Evolutionary conservation across 441 rosid genomes (phyloP), one percentile per base, ranked within the genome.

Genomic region (Populus hybrid): DNA sequence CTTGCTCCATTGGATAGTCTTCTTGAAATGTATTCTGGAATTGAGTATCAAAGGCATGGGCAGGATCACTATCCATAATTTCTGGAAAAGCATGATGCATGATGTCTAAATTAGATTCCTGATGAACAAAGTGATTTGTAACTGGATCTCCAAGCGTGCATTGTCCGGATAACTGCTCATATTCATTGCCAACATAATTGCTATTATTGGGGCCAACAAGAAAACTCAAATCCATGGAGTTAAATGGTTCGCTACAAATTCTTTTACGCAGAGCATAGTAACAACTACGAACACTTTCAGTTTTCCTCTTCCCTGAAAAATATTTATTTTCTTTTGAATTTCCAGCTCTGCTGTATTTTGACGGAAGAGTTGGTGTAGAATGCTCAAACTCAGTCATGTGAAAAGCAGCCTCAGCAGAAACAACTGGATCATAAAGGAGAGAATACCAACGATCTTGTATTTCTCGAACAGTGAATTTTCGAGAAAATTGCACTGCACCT

Each of bases 401-500:
- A 73, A 79, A 80, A 75, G 95, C 84, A 64, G 94, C 98, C 81
- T 89, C 93, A 16, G 87, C 88, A 66, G 98, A 92, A 79, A 92
- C 79, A 72, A 88, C 84, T 16, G 98, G 93, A 85, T 94, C 98
- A 77, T 92, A 92, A 40, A 94, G 93, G 61, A 94, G 91, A 71
- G 98, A 85, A 82, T 85, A 85, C 97, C 97, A 94, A 70, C 95
- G 88, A 69, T 89, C 92, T 83, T 86, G 95, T 80, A 94, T 83
- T 84, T 92, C 98, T 82, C 71, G 79, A 75, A 94, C 79, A 64
- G 88, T 85, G 76, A 86, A 94, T 82, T 83, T 89, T 78, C 88
- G 84, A 65, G 98, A 91, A 80, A 94, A 94, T 70, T 82, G 88
- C 79, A 94, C 97, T 18, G 95, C 97, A 59, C 97, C 97, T 83